Conservation (phyloP, 2,329 filamentous ascomycete species). For the Curvularia verruculosa region DNA sequence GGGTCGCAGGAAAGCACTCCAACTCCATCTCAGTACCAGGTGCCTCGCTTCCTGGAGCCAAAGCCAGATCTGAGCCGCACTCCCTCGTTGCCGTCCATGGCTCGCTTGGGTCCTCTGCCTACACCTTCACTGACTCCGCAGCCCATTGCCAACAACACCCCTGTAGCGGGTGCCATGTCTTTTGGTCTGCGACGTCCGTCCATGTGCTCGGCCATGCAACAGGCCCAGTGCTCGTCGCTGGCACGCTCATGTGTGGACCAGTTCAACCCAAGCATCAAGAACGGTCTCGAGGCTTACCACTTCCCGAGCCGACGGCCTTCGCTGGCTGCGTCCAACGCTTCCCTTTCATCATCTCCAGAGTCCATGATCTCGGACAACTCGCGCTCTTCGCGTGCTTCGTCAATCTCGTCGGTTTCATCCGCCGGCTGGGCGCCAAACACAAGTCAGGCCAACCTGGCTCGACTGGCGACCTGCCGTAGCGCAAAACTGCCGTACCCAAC, state of each 20-base stretch:
- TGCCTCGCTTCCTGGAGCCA: conserved; percentile 59
- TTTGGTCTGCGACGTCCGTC: conserved; percentile 60
- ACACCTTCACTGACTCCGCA: conserved; percentile 69
- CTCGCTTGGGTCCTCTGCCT: conserved; percentile 62
- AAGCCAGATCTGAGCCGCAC: conserved; percentile 58
- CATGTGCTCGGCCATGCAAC: conserved; percentile 64
- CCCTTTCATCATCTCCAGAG: conserved; percentile 64
- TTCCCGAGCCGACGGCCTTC: conserved; percentile 54
- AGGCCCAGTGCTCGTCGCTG: conserved; percentile 61
- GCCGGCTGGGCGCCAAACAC: conserved; percentile 59
- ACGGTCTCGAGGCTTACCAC: conserved; percentile 55
- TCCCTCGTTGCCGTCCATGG: conserved; percentile 62
- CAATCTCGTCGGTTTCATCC: conserved; percentile 61
- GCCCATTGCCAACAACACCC: conserved; percentile 60
- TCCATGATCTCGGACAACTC: conserved; percentile 68
- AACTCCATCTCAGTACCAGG: conserved; percentile 49
- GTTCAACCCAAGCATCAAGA: conserved; percentile 49
- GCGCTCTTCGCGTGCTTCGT: conserved; percentile 61
- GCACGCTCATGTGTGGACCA: conserved; percentile 63
- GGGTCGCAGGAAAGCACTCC: conserved; percentile 53
- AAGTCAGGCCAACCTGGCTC: conserved; percentile 56
- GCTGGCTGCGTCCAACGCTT: conserved; percentile 58
- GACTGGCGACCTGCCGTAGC: conserved; percentile 60
- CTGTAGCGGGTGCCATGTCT: conserved; percentile 64
- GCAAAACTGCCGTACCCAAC: conserved; percentile 52